Evolutionary conservation across 805 yeast genomes (phyloP).

Genomic region (Kuraishia molischiana): DNA sequence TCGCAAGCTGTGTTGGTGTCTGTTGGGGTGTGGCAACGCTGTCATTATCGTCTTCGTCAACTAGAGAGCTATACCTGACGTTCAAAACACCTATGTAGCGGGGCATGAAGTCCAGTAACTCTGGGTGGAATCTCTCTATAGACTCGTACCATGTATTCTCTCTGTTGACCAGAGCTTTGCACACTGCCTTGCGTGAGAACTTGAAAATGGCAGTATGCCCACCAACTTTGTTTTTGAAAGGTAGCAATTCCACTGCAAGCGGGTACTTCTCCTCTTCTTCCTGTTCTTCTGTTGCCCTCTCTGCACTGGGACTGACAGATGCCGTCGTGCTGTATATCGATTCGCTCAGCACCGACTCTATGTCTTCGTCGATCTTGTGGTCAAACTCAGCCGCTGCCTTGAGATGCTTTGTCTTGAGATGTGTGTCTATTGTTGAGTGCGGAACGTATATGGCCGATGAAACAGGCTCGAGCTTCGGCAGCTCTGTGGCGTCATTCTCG

Average conservation of each 20-base stretch:
- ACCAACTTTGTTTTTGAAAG: conserved; percentile 91
- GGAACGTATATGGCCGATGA: conserved; percentile 68
- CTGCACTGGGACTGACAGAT: not conserved
- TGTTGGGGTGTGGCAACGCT: not conserved
- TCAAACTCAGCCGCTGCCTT: conserved; percentile 43
- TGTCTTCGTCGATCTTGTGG: conserved; percentile 8
- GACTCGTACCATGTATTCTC: conserved; percentile 91
- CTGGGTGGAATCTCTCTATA: conserved; percentile 70
- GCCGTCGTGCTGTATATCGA: not conserved
- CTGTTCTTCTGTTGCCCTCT: conserved; percentile 10
- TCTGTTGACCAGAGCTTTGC: conserved; percentile 83
- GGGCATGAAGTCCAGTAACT: conserved; percentile 80
- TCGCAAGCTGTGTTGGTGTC: not conserved
- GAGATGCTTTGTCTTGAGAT: conserved; percentile 26
- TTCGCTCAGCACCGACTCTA: not conserved
- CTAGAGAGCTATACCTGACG: conserved; percentile 57
- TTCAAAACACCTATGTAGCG: conserved; percentile 88
- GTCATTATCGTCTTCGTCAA: conserved; percentile 14
- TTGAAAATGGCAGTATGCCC: conserved; percentile 97
- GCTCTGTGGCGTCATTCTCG: not conserved
- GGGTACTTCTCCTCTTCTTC: conserved; percentile 37
- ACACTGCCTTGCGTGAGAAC: conserved; percentile 85
- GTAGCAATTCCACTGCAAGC: conserved; percentile 79
- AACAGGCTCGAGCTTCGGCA: conserved; percentile 37
- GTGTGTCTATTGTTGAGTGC: conserved; percentile 34